Evolutionary conservation across 495 filamentous ascomycete genomes (phyloP).

Genomic region (Hyphodiscus hymeniophilus): DNA sequence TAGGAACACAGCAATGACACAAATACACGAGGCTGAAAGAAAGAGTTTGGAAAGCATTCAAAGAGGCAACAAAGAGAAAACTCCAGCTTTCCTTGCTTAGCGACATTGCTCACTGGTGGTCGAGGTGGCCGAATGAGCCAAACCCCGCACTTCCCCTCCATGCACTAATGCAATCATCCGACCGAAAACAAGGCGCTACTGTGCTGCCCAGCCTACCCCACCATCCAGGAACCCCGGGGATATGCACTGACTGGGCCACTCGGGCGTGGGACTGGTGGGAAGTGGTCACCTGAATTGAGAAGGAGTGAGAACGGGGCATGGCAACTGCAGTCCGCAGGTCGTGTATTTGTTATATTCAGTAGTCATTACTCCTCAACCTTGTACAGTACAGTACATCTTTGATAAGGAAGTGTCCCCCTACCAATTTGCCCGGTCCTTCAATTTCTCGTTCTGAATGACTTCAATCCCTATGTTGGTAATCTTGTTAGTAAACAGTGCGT

Average conservation of each 20-base stretch:
- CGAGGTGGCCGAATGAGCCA: neutral
- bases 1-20: neutral
- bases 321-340: neutral
- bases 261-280: no score
- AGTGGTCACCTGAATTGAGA: conserved; percentile 5
- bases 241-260: no score
- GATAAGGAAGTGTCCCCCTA: conserved; percentile 22
- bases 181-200: neutral
- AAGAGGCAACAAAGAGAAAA: neutral
- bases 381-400: no score
- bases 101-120: no score
- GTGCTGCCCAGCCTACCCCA: conserved; percentile 10
- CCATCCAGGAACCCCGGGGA: neutral
- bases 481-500: no score
- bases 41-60: neutral
- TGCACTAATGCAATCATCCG: neutral
- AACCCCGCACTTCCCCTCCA: conserved; percentile 2
- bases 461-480: conserved; percentile 54
- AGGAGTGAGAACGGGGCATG: neutral
- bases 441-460: conserved; percentile 61
- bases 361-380: no score
- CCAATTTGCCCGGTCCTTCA: conserved; percentile 42
- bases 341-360: conserved; percentile 1
- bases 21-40: neutral
- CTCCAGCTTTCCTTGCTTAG: no score